Base-by-base conservation (phyloP, 2,329 filamentous ascomycete species). In the Cercospora beticola region DNA sequence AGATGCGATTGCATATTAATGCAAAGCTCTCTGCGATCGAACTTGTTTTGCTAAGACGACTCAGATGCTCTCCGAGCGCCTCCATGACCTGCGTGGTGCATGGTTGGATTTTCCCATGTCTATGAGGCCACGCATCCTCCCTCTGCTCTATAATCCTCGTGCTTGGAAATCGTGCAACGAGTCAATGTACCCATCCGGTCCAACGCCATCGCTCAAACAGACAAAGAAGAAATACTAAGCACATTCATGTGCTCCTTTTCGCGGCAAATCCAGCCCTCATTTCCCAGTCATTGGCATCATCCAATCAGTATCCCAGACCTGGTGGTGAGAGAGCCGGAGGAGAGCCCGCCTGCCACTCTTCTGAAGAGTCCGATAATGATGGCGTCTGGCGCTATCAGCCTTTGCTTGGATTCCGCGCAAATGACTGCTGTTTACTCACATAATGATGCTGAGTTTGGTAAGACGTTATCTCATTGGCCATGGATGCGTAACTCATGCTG, bases 361-460 rank as follows among this genome's bases (percentile, higher is more conserved):
- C 89, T 79, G 71, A 91, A 30, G 88, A 90, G 78, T 91, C 89
- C 76, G 89, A 91, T 75, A 93, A 87, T 77, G 91, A 89, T 82
- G 91, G 91, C 80, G 91, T 93, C 91, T 93, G 82, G 68, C 59
- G 63, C 58, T 49, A 75, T 77, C 73, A 78, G 76, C 73, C 74
- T 69, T 66, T 73, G 68, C 68, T 69, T 59, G 69, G 71, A 66
- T 68, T 61, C 67, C 72, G 67, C 62, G 71, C 56, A 62, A 69
- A 67, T 63, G 70, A 69, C 71, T 66, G 70, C 64, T 68, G 68
- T 70, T 62, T 89, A 77, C 77, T 78, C 76, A 93, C 91, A 87
- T 92, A 90, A 85, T 89, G 87, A 81, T 87, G 86, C 79, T 87
- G 87, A 61, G 74, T 88, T 83, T 90, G 87, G 83, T 92, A 92